A percentile compares a stretch with the other conserved stretches of the same genome.
Evolutionary conservation across 192 early-diverging fungal genomes (phyloP).

Genomic region (Funneliformis mosseae): DNA sequence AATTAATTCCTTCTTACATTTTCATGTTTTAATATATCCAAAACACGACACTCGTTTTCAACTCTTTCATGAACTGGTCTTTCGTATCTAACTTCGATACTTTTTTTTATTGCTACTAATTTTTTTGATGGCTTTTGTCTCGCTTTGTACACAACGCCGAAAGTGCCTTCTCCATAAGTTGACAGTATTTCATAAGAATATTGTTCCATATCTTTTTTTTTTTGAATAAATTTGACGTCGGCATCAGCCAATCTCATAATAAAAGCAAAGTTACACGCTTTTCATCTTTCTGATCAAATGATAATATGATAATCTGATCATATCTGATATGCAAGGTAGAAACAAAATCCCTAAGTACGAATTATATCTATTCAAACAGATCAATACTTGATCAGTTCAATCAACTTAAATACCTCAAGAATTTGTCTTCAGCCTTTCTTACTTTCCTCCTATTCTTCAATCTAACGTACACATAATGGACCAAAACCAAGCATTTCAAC

Average conservation of each 20-base stretch:
- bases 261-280: too few species aligned
- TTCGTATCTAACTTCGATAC: constrained; percentile 3
- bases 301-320: background rate
- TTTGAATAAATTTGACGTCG: too few species aligned
- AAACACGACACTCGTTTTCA: constrained; percentile 1
- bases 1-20: constrained; percentile 20
- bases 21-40: constrained; percentile 15
- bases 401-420: background rate
- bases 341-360: too few species aligned
- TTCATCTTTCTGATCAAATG: background rate
- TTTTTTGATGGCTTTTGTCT: background rate
- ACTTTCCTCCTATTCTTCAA: background rate
- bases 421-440: background rate
- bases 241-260: too few species aligned
- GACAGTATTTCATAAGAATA: constrained; percentile 1
- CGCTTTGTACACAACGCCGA: constrained; percentile 22
- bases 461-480: background rate
- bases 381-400: background rate
- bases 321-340: background rate
- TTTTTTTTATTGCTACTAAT: constrained; percentile 20
- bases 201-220: background rate
- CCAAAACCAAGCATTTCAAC: constrained; percentile 69
- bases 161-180: constrained; percentile 15
- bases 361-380: too few species aligned
- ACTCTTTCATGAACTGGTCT: constrained; percentile 13